A percentile compares a stretch with the other conserved stretches of the same genome.
phyloP scores from a whole-genome alignment of 345 rosid genomes.

The Rhizophora mangle region DNA sequence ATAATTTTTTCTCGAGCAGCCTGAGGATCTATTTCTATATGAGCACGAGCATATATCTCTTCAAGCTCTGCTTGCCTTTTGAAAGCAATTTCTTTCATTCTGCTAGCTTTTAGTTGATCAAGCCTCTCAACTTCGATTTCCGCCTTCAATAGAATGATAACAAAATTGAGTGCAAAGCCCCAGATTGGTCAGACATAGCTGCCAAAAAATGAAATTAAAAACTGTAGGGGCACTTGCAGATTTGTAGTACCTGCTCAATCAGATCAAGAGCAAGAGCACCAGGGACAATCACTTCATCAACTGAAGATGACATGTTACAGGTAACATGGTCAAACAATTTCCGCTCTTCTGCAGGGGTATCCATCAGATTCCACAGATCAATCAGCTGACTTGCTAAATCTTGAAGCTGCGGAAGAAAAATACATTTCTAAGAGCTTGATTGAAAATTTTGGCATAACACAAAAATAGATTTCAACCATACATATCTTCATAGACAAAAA shows the following conservation, averaged over 20 bases:
- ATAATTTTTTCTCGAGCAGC: constrained; percentile 87
- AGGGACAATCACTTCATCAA: constrained; percentile 72
- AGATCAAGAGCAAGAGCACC: constrained; percentile 88
- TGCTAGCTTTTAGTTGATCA: constrained; percentile 86
- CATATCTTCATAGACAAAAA: background rate
- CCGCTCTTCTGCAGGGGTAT: constrained; percentile 81
- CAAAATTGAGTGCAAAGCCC: constrained; percentile 22
- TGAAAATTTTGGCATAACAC: background rate
- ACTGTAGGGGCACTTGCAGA: background rate
- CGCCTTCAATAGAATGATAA: constrained; percentile 45
- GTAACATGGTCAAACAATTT: constrained; percentile 80
- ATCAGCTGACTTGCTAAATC: constrained; percentile 77
- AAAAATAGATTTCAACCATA: background rate
- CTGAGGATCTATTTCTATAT: constrained; percentile 73
- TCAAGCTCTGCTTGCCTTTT: constrained; percentile 92
- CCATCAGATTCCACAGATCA: constrained; percentile 99
- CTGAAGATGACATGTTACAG: constrained; percentile 77
- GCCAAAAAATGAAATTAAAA: no score
- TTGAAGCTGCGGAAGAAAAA: constrained; percentile 63
- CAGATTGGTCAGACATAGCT: background rate
- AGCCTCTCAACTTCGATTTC: constrained; percentile 94
- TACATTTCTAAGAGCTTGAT: constrained; percentile 11
- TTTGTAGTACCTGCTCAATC: constrained; percentile 66
- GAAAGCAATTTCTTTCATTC: constrained; percentile 96
- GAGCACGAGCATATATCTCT: constrained; percentile 78